Base-by-base conservation (phyloP, 768 basidiomycete species). In the Trametes coccinea region DNA sequence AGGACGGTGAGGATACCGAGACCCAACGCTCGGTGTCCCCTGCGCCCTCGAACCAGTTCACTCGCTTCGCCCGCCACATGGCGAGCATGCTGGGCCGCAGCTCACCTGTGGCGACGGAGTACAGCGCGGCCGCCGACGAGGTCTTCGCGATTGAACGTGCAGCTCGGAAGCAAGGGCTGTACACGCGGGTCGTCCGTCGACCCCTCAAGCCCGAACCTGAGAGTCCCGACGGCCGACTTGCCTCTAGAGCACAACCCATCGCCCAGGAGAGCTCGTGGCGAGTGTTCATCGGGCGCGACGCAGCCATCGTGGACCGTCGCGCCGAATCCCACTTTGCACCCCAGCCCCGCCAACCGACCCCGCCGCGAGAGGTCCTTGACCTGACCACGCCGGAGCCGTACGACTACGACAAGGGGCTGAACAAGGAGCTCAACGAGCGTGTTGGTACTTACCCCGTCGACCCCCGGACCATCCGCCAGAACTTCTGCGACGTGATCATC, bases 281-380 rank as follows among this genome's bases (percentile, higher is more conserved):
- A 73, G 53, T 77, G 55, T 69, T 76, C 37, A 54, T 76, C 56
- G 75, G 75, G 13, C 66, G 67, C 56, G 68, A 72, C 55, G 60
- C 60, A 33, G 61, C 54, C 8, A 66, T 67, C 29, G 77, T 78
- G 41, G 53, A 69, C 30, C 58, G 48, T 5, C 41, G 55, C 37
- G 50, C 49, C 9, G 55, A 17, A 16, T 45, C 58, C 43, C 50
- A 63, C 37, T 9, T 45, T 7, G 33, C 58, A 7, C 44, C n/a
- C 30, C 37, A 5, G 34, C 34, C 34, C 5, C 30, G 40, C 65
- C 73, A 27, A 31, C 75, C 37, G 41, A 73, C 34, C 34, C 3
- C 70, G 69, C 41, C 43, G 69, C 41, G 71, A 22, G 22, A 22
- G 22, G 22, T 22, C 22, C 22, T 22, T 22, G 22, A 22, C 22